Evolutionary conservation across 23 red algal species (phyloP).

Genomic region (Chondrus crispus): DNA sequence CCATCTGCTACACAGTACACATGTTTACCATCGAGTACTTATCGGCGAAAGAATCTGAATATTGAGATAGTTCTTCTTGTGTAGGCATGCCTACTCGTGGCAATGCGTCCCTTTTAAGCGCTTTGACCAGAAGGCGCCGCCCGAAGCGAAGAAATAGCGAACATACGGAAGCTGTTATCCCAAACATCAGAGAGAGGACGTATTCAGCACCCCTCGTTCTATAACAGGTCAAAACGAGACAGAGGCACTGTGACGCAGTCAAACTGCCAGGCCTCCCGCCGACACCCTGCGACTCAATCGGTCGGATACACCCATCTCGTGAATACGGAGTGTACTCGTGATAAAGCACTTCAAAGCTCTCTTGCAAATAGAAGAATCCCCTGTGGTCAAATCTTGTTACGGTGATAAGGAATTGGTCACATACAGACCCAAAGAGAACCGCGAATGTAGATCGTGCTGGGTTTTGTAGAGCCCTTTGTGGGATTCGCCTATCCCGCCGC

Average conservation of each 20-base stretch:
- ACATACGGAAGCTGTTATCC: background rate
- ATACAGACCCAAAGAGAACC: background rate
- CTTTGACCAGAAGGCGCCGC: background rate
- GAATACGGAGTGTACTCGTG: background rate
- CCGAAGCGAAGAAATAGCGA: constrained; percentile 1
- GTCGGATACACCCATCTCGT: background rate
- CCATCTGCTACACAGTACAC: background rate
- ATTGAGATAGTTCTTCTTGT: background rate
- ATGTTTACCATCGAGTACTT: too few species aligned
- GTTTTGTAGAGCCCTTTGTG: background rate
- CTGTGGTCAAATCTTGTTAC: background rate
- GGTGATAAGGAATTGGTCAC: background rate
- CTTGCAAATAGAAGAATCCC: background rate
- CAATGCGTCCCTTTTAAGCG: background rate
- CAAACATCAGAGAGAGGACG: background rate
- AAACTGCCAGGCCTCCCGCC: background rate
- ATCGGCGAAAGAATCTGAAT: too few species aligned
- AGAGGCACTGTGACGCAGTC: background rate
- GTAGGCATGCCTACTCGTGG: background rate
- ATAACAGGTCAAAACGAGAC: background rate
- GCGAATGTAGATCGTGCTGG: background rate
- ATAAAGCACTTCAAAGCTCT: background rate
- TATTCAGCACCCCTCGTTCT: background rate
- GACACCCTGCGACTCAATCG: background rate
- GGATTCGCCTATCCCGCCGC: background rate